Evolutionary conservation across 257 asterid genomes (phyloP).

Genomic region (Coffea eugenioides): DNA sequence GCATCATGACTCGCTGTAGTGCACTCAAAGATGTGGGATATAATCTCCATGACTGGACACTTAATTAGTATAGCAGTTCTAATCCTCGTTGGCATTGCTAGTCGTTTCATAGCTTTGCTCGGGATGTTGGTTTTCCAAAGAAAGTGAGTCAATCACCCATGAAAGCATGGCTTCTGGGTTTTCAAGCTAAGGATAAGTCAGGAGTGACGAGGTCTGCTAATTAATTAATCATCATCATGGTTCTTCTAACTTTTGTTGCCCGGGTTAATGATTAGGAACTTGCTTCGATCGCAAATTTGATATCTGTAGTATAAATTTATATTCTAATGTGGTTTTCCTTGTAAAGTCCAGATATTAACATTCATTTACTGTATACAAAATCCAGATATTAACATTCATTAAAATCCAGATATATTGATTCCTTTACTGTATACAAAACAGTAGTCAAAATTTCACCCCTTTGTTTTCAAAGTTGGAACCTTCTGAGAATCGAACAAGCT

Average conservation of each 20-base stretch:
- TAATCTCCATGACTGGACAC: constrained; percentile 60
- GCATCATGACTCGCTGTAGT: constrained; percentile 91
- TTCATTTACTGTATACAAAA: too few species aligned
- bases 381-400: too few species aligned
- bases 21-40: constrained; percentile 56
- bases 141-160: constrained; percentile 38
- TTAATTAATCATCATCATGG: not conserved
- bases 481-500: not conserved
- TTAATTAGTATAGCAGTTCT: constrained; percentile 48
- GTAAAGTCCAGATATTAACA: not conserved
- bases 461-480: not conserved
- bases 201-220: not conserved
- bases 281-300: not conserved
- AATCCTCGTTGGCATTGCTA: constrained; percentile 50
- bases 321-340: not conserved
- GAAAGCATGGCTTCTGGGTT: not conserved
- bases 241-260: not conserved
- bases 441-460: too few species aligned
- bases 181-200: not conserved
- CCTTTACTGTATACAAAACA: not conserved
- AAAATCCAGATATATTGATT: too few species aligned
- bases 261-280: not conserved
- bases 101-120: constrained; percentile 65
- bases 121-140: constrained; percentile 74
- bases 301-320: not conserved